Percentiles rank a stretch among this genome's conserved stretches.
These are phyloP conservation scores for Globisporangium paddicum DNA, from an alignment of 352 stramenopile species.

Conservation along the genomic window DNA sequence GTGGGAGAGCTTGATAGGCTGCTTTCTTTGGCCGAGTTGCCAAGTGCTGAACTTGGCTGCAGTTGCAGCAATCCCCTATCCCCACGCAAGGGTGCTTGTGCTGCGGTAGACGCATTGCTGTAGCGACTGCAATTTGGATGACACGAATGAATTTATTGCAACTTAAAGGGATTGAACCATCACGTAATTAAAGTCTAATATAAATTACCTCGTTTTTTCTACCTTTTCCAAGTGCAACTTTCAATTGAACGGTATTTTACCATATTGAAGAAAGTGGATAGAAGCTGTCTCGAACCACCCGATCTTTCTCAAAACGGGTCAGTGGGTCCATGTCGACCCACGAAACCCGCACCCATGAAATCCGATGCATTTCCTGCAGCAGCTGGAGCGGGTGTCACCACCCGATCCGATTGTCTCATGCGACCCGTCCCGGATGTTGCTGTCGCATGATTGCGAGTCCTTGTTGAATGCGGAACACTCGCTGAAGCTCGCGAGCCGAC, in stretches of 20 bases:
- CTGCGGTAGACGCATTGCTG: not conserved
- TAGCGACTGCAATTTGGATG: not conserved
- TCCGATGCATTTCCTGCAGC: not conserved
- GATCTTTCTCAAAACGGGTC: conserved; percentile 5
- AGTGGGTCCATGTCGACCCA: too few species aligned
- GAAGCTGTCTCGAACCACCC: not conserved
- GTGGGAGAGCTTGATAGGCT: not conserved
- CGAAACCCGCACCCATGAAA: not conserved
- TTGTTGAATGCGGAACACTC: conserved; percentile 7
- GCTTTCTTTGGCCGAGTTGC: not conserved
- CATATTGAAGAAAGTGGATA: not conserved
- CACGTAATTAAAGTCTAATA: not conserved
- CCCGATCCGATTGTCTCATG: not conserved
- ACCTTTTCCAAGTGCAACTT: not conserved
- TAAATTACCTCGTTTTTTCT: not conserved
- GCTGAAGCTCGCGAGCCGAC: not conserved
- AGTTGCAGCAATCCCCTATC: conserved; percentile 12
- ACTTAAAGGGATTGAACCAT: too few species aligned
- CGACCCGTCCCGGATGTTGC: conserved; percentile 2
- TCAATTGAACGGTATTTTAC: not conserved
- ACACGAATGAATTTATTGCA: not conserved
- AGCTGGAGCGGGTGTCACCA: not conserved
- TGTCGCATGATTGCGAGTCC: conserved; percentile 4
- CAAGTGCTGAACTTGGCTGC: not conserved
- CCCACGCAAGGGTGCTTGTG: conserved; percentile 15